Evolutionary conservation across 345 rosid species (phyloP).

Genomic region (Adansonia digitata): DNA sequence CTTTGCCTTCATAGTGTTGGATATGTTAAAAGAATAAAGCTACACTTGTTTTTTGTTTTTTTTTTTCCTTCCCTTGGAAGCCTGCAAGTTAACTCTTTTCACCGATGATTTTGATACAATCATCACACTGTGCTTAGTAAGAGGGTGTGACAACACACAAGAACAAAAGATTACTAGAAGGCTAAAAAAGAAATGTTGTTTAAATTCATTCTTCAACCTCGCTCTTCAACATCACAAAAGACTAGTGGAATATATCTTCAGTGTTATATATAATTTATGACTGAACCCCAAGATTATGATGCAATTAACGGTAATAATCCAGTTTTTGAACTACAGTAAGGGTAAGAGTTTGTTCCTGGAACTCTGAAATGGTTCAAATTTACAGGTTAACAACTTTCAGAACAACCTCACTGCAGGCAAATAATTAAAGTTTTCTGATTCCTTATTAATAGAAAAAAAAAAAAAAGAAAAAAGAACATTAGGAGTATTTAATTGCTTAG

Average conservation of each 20-base stretch:
- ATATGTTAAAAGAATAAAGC: background rate
- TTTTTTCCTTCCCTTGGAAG: background rate
- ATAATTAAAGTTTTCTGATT: constrained; percentile 85
- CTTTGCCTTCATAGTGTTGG: background rate
- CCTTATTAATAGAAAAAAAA: too few relatives aligned
- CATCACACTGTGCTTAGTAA: background rate
- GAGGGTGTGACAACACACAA: too few relatives aligned
- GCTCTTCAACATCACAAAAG: background rate
- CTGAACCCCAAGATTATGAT: background rate
- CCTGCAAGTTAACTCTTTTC: background rate
- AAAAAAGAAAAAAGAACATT: too few relatives aligned
- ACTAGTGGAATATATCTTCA: background rate
- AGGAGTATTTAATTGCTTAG: too few relatives aligned
- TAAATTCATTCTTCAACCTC: background rate
- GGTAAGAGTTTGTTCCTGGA: background rate
- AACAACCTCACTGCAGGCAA: background rate
- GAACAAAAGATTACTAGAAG: background rate
- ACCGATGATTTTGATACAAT: background rate
- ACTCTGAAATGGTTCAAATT: background rate
- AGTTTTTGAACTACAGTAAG: too few relatives aligned
- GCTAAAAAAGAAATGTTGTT: background rate
- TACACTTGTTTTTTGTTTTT: background rate
- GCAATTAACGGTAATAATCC: background rate
- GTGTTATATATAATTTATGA: background rate
- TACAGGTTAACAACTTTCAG: too few relatives aligned